Conservation (phyloP, 352 stramenopile species). For the Pythium vanterpoolii region DNA sequence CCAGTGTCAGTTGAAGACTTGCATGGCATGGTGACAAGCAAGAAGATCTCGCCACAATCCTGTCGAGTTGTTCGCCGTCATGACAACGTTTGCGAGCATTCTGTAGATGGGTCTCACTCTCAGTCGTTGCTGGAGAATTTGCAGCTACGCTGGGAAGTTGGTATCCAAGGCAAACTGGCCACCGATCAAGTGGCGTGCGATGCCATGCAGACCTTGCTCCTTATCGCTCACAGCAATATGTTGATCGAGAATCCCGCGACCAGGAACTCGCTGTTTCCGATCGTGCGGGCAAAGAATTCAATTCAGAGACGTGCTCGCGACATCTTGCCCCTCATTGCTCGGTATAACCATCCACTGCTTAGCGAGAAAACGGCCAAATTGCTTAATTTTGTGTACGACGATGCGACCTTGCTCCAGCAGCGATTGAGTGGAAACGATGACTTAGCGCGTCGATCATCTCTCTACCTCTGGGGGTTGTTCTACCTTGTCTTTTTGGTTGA, state of each 20-base stretch:
- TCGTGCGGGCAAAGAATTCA: conserved; percentile 42
- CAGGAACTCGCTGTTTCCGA: conserved; percentile 46
- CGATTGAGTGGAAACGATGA: conserved; percentile 23
- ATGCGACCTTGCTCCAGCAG: conserved; percentile 27
- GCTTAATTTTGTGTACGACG: conserved; percentile 62
- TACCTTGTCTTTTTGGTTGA: conserved; percentile 68
- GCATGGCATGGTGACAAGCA: conserved; percentile 29
- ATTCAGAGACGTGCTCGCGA: conserved; percentile 45
- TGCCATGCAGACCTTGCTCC: conserved; percentile 57
- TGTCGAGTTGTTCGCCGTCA: conserved; percentile 7
- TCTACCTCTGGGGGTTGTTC: conserved; percentile 72
- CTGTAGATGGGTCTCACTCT: background rate
- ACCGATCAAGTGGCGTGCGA: conserved; percentile 65
- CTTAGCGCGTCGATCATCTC: conserved; percentile 17
- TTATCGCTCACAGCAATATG: conserved; percentile 59
- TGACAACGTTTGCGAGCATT: conserved; percentile 17
- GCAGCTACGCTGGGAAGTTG: conserved; percentile 80
- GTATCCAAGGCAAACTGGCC: conserved; percentile 43
- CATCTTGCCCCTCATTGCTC: conserved; percentile 54
- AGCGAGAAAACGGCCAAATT: conserved; percentile 52
- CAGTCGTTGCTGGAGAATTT: conserved; percentile 49
- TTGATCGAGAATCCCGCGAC: conserved; percentile 28
- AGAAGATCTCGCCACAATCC: background rate
- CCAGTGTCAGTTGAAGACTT: conserved; percentile 51
- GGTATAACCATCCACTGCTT: conserved; percentile 43